phyloP scores from a whole-genome alignment of 2,329 filamentous ascomycete species.

The Aspergillus floridensis region DNA sequence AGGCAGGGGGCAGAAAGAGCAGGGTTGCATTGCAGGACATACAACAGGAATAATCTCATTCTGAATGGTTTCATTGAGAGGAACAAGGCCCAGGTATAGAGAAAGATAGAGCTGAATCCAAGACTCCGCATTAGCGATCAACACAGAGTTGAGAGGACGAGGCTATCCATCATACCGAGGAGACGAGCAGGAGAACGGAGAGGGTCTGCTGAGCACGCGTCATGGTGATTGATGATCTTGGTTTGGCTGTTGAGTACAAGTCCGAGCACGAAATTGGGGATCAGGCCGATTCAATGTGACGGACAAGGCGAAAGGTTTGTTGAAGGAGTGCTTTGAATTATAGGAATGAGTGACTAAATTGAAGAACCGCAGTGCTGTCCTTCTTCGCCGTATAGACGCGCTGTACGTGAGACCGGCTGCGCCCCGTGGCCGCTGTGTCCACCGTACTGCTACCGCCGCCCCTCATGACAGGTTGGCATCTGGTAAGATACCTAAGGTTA shows the following conservation, averaged over 20 bases:
- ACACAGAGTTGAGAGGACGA: neutral
- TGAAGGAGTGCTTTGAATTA: neutral
- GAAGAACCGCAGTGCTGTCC: neutral
- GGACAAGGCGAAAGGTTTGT: neutral
- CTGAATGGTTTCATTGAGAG: slow-evolving; percentile 74
- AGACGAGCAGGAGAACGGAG: slow-evolving; percentile 80
- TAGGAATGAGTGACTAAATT: slow-evolving; percentile 2
- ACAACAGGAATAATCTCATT: slow-evolving; percentile 86
- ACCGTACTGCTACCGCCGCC: neutral
- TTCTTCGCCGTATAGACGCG: neutral
- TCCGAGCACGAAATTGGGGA: neutral
- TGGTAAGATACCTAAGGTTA: neutral
- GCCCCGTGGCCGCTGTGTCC: slow-evolving; percentile 2
- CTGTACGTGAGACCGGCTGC: neutral
- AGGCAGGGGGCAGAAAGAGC: neutral
- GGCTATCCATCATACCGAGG: slow-evolving; percentile 64
- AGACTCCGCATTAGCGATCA: slow-evolving; percentile 13
- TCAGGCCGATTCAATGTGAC: neutral
- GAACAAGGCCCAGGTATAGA: slow-evolving; percentile 78
- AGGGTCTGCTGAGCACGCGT: slow-evolving; percentile 92
- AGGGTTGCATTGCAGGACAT: slow-evolving; percentile 41
- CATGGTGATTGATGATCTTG: slow-evolving; percentile 60
- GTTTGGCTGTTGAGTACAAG: neutral
- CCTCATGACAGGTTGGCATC: neutral
- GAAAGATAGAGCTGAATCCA: slow-evolving; percentile 77